Conservation (phyloP, 352 stramenopile species). For the Globisporangium emineosum region DNA sequence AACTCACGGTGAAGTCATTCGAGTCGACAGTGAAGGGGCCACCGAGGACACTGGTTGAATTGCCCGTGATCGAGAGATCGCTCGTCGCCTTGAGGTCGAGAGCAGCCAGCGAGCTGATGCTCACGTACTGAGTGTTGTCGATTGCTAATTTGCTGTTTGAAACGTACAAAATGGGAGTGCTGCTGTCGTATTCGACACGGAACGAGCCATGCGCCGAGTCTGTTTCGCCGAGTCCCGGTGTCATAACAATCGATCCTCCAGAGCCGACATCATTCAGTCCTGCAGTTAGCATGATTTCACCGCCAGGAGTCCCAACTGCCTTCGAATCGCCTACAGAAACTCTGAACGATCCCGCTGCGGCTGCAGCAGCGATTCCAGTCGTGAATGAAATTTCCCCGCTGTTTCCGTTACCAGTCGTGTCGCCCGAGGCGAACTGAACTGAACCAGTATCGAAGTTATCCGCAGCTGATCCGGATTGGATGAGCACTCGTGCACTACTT, state of each 20-base stretch:
- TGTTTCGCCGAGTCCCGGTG: conserved; percentile 29
- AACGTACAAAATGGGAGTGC: conserved; percentile 25
- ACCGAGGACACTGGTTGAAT: conserved; percentile 22
- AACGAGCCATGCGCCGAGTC: conserved; percentile 30
- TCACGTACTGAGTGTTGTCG: conserved; percentile 31
- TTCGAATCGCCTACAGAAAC: conserved; percentile 37
- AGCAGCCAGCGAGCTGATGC: conserved; percentile 25
- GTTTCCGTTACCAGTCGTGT: conserved; percentile 25
- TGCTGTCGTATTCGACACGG: conserved; percentile 35
- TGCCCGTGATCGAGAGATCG: conserved; percentile 33
- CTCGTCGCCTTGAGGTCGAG: conserved; percentile 30
- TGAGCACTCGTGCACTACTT: conserved; percentile 17
- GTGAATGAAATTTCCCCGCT: conserved; percentile 36
- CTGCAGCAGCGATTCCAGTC: conserved; percentile 27
- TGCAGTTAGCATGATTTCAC: conserved; percentile 32
- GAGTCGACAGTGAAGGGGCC: conserved; percentile 27
- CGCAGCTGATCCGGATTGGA: conserved; percentile 23
- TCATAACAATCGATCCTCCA: conserved; percentile 41
- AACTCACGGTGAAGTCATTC: conserved; percentile 26
- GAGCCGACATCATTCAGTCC: conserved; percentile 29
- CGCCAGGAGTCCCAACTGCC: conserved; percentile 16
- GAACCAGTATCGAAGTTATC: conserved; percentile 26
- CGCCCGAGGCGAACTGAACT: conserved; percentile 29
- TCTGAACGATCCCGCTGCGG: conserved; percentile 32
- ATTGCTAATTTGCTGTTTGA: conserved; percentile 31